Evolutionary conservation across 257 asterid species (phyloP).

Genomic region (Hygrophila difformis): DNA sequence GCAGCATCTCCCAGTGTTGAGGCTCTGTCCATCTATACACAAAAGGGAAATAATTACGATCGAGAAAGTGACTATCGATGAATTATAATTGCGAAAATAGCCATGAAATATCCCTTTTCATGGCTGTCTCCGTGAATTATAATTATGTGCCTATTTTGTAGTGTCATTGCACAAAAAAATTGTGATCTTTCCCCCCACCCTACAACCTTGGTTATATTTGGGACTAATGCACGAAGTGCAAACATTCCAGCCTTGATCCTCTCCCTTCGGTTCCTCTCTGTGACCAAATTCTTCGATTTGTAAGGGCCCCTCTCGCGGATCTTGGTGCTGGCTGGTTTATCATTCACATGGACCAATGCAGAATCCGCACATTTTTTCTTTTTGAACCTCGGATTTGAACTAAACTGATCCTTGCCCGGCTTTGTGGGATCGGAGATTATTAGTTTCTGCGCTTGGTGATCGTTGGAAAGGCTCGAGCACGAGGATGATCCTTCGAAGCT

Average conservation of each 20-base stretch:
- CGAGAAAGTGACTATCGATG: too few relatives aligned
- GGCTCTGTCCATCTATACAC: constrained; percentile 69
- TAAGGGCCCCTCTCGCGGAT: constrained; percentile 31
- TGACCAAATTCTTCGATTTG: constrained; percentile 71
- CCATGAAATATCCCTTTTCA: too few relatives aligned
- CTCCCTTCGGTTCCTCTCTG: constrained; percentile 78
- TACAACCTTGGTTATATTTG: constrained; percentile 71
- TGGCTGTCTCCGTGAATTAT: too few relatives aligned
- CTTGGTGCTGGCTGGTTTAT: constrained; percentile 4
- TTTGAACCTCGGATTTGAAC: too few relatives aligned
- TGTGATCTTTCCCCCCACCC: too few relatives aligned
- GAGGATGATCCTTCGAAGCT: constrained; percentile 51
- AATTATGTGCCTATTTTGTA: too few relatives aligned
- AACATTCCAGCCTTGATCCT: constrained; percentile 58
- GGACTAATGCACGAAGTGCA: constrained; percentile 75
- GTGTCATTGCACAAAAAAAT: not conserved
- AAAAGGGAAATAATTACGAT: too few relatives aligned
- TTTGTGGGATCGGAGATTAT: constrained; percentile 16
- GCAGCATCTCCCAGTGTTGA: constrained; percentile 61
- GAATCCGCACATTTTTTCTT: too few relatives aligned
- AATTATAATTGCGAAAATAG: not conserved
- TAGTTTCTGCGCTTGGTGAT: constrained; percentile 16
- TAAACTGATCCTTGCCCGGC: not conserved
- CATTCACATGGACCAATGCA: not conserved
- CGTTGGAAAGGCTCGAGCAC: constrained; percentile 42